phyloP scores from a whole-genome alignment of 2,329 filamentous ascomycete species.

The Pezizomycotina sp. region DNA sequence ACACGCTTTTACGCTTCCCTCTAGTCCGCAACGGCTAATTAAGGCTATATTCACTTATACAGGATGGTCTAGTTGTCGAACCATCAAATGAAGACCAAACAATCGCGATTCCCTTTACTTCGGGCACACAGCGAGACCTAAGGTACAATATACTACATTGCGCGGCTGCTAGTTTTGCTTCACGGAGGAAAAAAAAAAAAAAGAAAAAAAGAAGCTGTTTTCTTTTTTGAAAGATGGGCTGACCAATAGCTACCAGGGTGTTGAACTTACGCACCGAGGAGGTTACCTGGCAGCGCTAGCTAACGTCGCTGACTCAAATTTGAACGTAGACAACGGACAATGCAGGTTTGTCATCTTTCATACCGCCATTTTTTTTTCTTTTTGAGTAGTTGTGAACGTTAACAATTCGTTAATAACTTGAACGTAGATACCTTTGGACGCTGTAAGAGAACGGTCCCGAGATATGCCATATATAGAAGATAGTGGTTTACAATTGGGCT shows the following conservation, averaged over 20 bases:
- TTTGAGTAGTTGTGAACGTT: no score
- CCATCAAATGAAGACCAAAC: slow-evolving; percentile 59
- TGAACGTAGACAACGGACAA: slow-evolving; percentile 53
- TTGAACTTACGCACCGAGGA: slow-evolving; percentile 78
- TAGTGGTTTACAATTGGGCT: no score
- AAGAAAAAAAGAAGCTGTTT: not conserved
- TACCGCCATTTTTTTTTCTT: no score
- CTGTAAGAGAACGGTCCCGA: slow-evolving; percentile 67
- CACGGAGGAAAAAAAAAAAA: not conserved
- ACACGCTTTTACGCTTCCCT: no score
- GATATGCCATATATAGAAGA: no score
- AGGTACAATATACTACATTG: no score
- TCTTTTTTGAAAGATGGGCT: not conserved
- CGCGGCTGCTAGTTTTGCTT: not conserved
- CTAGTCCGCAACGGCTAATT: no score
- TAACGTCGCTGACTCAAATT: slow-evolving; percentile 74
- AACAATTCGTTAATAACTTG: no score
- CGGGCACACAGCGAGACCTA: slow-evolving; percentile 42
- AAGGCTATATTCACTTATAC: no score
- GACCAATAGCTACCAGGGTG: slow-evolving; percentile 49
- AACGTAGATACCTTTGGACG: slow-evolving; percentile 91
- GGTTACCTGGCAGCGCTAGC: slow-evolving; percentile 69
- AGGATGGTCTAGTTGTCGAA: slow-evolving; percentile 52
- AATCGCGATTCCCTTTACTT: slow-evolving; percentile 83
- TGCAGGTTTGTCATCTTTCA: no score